Conservation (phyloP, 2,329 filamentous ascomycete genomes). For the Paramyrothecium roridum region DNA sequence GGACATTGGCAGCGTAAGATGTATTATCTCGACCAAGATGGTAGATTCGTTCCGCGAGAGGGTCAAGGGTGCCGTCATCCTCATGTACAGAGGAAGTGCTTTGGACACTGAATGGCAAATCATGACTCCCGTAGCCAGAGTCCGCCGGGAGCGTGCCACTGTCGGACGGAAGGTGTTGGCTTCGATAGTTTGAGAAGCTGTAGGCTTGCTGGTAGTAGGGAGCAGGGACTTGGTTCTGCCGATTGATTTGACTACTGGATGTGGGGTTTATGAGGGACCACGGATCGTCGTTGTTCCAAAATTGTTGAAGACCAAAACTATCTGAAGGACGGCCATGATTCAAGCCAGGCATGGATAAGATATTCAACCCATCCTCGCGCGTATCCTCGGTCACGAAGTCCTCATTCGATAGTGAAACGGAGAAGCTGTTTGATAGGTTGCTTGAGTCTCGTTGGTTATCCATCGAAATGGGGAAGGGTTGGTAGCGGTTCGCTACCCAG, state of each 20-base stretch:
- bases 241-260: constrained; percentile 12
- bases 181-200: constrained; percentile 19
- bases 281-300: constrained; percentile 37
- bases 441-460: neutral
- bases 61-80: constrained; percentile 38
- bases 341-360: neutral
- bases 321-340: neutral
- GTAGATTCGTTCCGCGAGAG: constrained; percentile 30
- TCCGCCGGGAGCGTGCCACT: constrained; percentile 36
- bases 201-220: constrained; percentile 6
- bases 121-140: constrained; percentile 44
- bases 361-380: neutral
- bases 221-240: constrained; percentile 1
- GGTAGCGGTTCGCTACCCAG: neutral
- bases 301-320: neutral
- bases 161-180: constrained; percentile 31
- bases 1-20: constrained; percentile 4
- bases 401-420: neutral
- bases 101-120: constrained; percentile 36
- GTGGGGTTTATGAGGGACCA: constrained; percentile 35
- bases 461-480: neutral
- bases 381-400: neutral
- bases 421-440: neutral
- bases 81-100: constrained; percentile 39
- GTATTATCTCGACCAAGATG: constrained; percentile 8